Evolutionary conservation across 2,329 filamentous ascomycete species (phyloP).

Genomic region (Aureobasidium sp.): DNA sequence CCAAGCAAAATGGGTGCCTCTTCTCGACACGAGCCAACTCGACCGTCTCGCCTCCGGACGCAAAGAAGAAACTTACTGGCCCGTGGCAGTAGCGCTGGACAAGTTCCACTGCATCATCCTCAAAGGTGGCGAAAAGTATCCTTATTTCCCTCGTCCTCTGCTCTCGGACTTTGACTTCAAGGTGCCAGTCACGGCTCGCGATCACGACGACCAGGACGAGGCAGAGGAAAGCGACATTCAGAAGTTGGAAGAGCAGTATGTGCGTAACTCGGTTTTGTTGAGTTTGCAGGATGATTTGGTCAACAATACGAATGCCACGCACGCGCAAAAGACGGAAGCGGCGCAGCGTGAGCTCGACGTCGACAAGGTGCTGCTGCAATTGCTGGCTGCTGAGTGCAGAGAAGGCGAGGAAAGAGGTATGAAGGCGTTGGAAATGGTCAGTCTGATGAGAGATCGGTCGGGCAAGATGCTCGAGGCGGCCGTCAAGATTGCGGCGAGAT

Average conservation of each 20-base stretch:
- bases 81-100: slow-evolving; percentile 82
- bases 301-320: slow-evolving; percentile 57
- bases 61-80: slow-evolving; percentile 89
- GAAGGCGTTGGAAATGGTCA: slow-evolving; percentile 87
- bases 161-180: slow-evolving; percentile 91
- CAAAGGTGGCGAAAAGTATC: slow-evolving; percentile 87
- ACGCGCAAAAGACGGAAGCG: slow-evolving; percentile 60
- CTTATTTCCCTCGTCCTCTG: slow-evolving; percentile 83
- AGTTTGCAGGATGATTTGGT: slow-evolving; percentile 71
- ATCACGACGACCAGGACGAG: slow-evolving; percentile 34
- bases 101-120: slow-evolving; percentile 99
- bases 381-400: slow-evolving; percentile 82
- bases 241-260: slow-evolving; percentile 46
- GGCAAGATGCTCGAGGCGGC: slow-evolving; percentile 91
- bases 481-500: slow-evolving; percentile 79
- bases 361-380: slow-evolving; percentile 82
- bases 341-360: slow-evolving; percentile 71
- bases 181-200: slow-evolving; percentile 58
- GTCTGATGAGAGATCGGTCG: slow-evolving; percentile 73
- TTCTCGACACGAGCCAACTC: slow-evolving; percentile 81
- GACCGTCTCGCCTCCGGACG: slow-evolving; percentile 74
- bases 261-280: slow-evolving; percentile 65
- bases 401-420: slow-evolving; percentile 90
- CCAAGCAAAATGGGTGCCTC: slow-evolving; percentile 82
- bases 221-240: slow-evolving; percentile 30